Percentiles rank a stretch among this genome's conserved stretches.
Conservation (phyloP, 163 green algal species). For the Chloromonas sp. region DNA sequence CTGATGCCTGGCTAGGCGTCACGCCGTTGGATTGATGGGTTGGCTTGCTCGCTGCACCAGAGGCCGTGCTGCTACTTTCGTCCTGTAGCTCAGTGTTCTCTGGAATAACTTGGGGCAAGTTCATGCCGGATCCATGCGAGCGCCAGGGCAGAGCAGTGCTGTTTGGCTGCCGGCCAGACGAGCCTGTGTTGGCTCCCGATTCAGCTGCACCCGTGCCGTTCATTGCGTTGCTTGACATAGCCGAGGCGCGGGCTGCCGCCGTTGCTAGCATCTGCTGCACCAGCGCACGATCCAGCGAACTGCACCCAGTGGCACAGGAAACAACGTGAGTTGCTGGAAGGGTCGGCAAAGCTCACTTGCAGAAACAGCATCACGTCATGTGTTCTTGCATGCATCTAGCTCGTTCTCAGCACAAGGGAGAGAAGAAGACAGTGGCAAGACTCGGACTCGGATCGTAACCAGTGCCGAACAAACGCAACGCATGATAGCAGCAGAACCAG, state of each 20-base stretch:
- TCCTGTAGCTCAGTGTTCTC: conserved; percentile 11
- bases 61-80: background rate
- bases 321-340: too few relatives aligned
- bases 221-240: background rate
- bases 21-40: background rate
- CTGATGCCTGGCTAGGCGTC: background rate
- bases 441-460: background rate
- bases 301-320: background rate
- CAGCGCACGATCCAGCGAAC: background rate
- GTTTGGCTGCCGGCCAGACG: background rate
- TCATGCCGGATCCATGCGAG: background rate
- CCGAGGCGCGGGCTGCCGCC: too few relatives aligned
- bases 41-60: background rate
- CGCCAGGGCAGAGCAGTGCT: background rate
- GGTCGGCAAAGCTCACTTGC: too few relatives aligned
- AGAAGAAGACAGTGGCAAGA: too few relatives aligned
- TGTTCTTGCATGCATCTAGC: background rate
- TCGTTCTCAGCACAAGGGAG: too few relatives aligned
- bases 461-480: background rate
- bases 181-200: background rate
- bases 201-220: background rate
- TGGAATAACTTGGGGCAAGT: background rate
- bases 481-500: conserved; percentile 6
- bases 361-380: too few relatives aligned
- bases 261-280: background rate